phyloP scores from a whole-genome alignment of 1,139 yeast genomes.

The Casaregolazyma lundiana region DNA sequence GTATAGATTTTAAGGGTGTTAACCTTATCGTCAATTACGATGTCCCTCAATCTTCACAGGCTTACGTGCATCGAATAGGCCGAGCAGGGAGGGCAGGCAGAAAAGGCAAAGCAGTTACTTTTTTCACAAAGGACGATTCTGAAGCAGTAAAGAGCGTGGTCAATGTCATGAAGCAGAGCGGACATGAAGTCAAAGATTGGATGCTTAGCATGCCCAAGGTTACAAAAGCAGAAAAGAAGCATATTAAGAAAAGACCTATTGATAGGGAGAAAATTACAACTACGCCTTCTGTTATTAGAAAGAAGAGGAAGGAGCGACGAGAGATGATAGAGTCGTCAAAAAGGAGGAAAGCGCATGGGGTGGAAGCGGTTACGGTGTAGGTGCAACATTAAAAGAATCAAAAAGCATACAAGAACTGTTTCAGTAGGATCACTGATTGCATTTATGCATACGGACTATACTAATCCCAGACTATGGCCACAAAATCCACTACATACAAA shows the following conservation, averaged over 20 bases:
- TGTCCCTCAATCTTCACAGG: constrained; percentile 90
- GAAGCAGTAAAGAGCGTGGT: constrained; percentile 74
- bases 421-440: no score
- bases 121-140: constrained; percentile 87
- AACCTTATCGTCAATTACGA: constrained; percentile 93
- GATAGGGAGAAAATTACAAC: constrained; percentile 78
- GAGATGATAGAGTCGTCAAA: constrained; percentile 82
- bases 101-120: constrained; percentile 80
- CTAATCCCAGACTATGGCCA: no score
- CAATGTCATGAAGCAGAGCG: constrained; percentile 93
- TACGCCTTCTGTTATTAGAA: constrained; percentile 66
- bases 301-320: constrained; percentile 56
- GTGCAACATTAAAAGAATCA: no score
- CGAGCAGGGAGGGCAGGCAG: constrained; percentile 97
- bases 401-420: no score
- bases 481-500: not conserved
- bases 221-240: constrained; percentile 59
- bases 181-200: constrained; percentile 73
- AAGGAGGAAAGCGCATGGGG: constrained; percentile 36
- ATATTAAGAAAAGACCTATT: constrained; percentile 55
- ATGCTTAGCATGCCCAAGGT: constrained; percentile 72
- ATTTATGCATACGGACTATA: no score
- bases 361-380: not conserved
- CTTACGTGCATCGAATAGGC: constrained; percentile 96
- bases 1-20: constrained; percentile 96